These are phyloP conservation scores for Penicillium sp. DNA, from an alignment of 2,329 filamentous ascomycete species.

Conservation along the genomic window DNA sequence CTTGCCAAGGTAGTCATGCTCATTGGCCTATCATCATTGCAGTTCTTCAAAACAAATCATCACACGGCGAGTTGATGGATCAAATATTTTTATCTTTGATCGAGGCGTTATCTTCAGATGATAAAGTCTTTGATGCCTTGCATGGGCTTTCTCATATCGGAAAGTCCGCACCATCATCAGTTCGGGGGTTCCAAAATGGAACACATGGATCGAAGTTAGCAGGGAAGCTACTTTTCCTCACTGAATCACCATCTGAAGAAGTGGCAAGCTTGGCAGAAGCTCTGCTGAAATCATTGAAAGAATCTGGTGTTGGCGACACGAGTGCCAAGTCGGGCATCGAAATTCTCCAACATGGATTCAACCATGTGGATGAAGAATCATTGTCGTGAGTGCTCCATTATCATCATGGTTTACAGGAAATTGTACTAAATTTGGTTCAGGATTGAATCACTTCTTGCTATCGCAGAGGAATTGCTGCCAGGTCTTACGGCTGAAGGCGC, in stretches of 20 bases:
- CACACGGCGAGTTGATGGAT: conserved; percentile 27
- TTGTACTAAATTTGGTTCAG: conserved; percentile 28
- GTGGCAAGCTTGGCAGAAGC: conserved; percentile 37
- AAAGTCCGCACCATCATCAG: conserved; percentile 32
- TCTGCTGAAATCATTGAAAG: conserved; percentile 29
- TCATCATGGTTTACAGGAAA: conserved; percentile 21
- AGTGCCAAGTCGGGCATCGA: conserved; percentile 43
- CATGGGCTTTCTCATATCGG: conserved; percentile 41
- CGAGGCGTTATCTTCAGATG: conserved; percentile 35
- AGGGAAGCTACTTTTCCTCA: conserved; percentile 45
- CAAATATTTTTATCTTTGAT: conserved; percentile 34
- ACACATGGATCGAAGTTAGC: conserved; percentile 44
- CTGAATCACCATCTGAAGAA: conserved; percentile 47
- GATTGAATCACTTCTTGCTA: conserved; percentile 48
- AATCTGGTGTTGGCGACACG: conserved; percentile 31
- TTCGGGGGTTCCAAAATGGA: conserved; percentile 39
- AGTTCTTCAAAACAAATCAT: conserved; percentile 33
- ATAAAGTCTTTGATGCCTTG: conserved; percentile 29
- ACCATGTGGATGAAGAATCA: conserved; percentile 37
- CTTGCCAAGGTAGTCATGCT: conserved; percentile 28
- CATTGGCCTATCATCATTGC: conserved; percentile 35
- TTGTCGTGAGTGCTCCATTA: conserved; percentile 36
- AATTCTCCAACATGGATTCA: conserved; percentile 46
- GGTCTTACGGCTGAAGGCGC: conserved; percentile 23
- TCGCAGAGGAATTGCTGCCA: conserved; percentile 44